Base-by-base conservation (phyloP, 441 rosid species). In the Capsella rubella region DNA sequence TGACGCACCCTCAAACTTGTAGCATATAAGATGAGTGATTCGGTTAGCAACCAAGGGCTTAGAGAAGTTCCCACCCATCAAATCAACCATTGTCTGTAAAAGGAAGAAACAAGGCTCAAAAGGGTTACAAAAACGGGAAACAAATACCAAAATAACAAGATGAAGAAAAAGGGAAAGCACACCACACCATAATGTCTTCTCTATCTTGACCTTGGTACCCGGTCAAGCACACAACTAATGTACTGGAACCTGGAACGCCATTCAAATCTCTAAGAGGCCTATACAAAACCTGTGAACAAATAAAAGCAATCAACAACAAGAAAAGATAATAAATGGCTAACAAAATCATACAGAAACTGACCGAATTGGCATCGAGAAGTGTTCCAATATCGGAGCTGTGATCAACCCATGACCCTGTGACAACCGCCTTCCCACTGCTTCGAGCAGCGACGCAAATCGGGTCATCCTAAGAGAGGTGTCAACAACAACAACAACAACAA, bases 31-130 rank as follows among this genome's bases (percentile, higher is more conserved):
- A 86, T 95, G 98, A 4, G 99, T 93, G 35, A 90, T 87, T 80
- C 85, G 87, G 83, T 83, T 90, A 16, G 98, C 99, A 58, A 87
- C 91, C 81, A 95, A 77, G 0, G 98, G 97, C 83, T 93, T 95
- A 4, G 94, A 93, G 85, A 93, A 93, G 55, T 86, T 87, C 14
- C 91, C 97, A 42, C 99, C 98, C 97, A 95, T 91, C 85, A 96
- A 77, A 59, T 82, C 71, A 75, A 90, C 99, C 99, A 96, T 93
- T n/a, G 87, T 82, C 99, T 96, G 84, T 51, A 28, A 84, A 76
- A 13, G 15, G 27, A 66, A 28, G 56, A 67, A 59, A 40, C 70
- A 53, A 47, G 16, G 14, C 69, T 18, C 31, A 35, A 56, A 53
- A 46, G 39, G 18, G 25, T 59, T 42, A 27, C 56, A 37, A 6